phyloP scores from a whole-genome alignment of 2,329 filamentous ascomycete genomes.

The Aspergillus sp. region DNA sequence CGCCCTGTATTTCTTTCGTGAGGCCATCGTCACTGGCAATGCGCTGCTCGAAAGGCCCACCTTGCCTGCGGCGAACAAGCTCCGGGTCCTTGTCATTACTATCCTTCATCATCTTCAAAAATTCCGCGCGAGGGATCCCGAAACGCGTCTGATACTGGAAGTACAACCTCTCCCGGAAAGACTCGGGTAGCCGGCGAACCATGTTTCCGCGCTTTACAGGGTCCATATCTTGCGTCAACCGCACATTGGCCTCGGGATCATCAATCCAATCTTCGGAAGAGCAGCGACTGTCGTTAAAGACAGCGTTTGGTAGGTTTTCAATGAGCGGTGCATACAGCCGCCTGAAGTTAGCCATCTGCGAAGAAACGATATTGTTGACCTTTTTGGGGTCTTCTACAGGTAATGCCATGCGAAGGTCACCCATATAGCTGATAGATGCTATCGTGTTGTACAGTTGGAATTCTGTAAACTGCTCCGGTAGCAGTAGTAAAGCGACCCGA shows the following conservation, averaged over 20 bases:
- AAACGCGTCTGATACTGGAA: conserved; percentile 94
- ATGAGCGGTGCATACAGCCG: conserved; percentile 87
- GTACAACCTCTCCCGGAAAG: conserved; percentile 86
- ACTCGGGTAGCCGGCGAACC: conserved; percentile 83
- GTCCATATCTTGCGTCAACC: conserved; percentile 86
- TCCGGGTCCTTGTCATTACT: conserved; percentile 65
- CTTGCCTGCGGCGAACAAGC: conserved; percentile 71
- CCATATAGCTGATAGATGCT: conserved; percentile 87
- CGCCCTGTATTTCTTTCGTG: conserved; percentile 67
- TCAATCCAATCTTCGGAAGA: conserved; percentile 62
- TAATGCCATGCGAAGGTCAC: conserved; percentile 92
- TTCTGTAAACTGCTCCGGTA: conserved; percentile 83
- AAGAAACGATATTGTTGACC: conserved; percentile 87
- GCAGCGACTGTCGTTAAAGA: conserved; percentile 67
- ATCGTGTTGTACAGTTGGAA: conserved; percentile 87
- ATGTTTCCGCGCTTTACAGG: conserved; percentile 89
- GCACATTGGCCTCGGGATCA: conserved; percentile 63
- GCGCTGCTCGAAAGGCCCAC: conserved; percentile 79
- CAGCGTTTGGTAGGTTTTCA: conserved; percentile 83
- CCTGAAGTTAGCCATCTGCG: conserved; percentile 89
- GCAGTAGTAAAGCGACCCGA: conserved; percentile 81
- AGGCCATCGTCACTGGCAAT: conserved; percentile 74
- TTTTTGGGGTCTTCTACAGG: conserved; percentile 90
- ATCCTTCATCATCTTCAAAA: conserved; percentile 79
- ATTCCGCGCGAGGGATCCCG: conserved; percentile 78